Base-by-base conservation (phyloP, 2,329 filamentous ascomycete genomes). In the Trichophyton schoenleinii region DNA sequence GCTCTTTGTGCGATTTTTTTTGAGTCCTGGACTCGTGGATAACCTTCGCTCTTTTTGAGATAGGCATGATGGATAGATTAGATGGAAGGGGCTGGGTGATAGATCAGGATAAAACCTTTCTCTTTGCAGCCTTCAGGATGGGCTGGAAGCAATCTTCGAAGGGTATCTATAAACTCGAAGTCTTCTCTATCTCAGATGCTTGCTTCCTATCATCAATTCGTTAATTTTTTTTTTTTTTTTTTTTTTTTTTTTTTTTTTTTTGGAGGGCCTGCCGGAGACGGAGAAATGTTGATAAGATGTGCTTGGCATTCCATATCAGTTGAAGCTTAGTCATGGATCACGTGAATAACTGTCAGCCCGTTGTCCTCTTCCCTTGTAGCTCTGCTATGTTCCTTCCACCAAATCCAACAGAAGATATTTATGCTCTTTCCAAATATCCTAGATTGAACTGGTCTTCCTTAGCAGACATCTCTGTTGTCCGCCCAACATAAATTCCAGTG, bases 1-100 rank as follows among this genome's bases (percentile, higher is more conserved):
- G 79, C 75, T 96, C 88, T 79, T 95, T 95, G 77, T 88, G 87
- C 65, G 85, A 87, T 81, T 96, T 97, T 81, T 96, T 96, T 75
- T 84, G 80, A 70, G 94, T 91, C 80, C 94, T 87, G 68, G 91
- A 91, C 73, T 96, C 84, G 80, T 96, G 88, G 68, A 95, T 85
- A 75, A 95, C 81, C 77, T 87, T 92, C 69, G 87, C 83, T 77
- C 94, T 89, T 82, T 94, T 97, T 66, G 94, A 97, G 80, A 95
- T 91, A 73, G 94, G 94, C 94, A 99, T 99, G 67, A n/a, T 61
- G 15, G 53, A 20, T 36, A 3, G n/a, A 34, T 34, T n/a, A 18
- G 5, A 8, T 36, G 20, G 25, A 28, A 15, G 20, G 20, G 3
- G 4, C 11, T 49, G 5, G 46, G 9, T 15, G 3, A 3, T 13